These are phyloP conservation scores for Taphrina betulina DNA, from an alignment of 1,139 yeast species.

Conservation along the genomic window DNA sequence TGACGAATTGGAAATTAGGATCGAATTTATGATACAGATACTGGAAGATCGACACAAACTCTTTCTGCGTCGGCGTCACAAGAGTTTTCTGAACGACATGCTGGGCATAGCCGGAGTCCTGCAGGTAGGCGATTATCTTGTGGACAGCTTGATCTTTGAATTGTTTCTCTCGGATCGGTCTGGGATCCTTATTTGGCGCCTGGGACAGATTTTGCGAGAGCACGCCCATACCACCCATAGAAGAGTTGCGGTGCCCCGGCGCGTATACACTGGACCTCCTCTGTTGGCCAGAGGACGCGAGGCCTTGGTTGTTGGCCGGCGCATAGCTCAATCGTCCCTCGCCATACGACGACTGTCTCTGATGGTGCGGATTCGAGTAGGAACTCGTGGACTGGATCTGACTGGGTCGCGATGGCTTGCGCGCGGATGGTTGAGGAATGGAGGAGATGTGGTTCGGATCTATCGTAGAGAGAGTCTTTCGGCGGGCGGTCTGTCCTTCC, in stretches of 20 bases:
- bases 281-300: constrained; percentile 1
- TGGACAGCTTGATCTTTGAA: constrained; percentile 51
- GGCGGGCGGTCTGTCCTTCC: constrained; percentile 17
- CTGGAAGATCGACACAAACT: constrained; percentile 73
- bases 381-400: constrained; percentile 9
- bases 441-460: constrained; percentile 30
- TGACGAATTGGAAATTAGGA: constrained; percentile 71
- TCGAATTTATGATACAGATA: constrained; percentile 75
- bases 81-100: constrained; percentile 65
- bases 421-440: constrained; percentile 30
- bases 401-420: constrained; percentile 23
- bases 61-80: constrained; percentile 82
- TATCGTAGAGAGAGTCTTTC: constrained; percentile 29
- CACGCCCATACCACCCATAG: constrained; percentile 28
- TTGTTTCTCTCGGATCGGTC: constrained; percentile 73
- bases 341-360: constrained; percentile 28
- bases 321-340: constrained; percentile 32
- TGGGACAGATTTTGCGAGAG: constrained; percentile 22
- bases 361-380: constrained; percentile 28
- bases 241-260: constrained; percentile 25
- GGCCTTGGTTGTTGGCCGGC: constrained; percentile 8
- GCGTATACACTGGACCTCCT: constrained; percentile 24
- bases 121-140: constrained; percentile 61
- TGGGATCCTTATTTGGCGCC: constrained; percentile 53
- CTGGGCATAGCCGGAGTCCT: constrained; percentile 61